Percentiles rank a stretch among this genome's conserved stretches.
phyloP scores from a whole-genome alignment of 306 rosid species.

The Hippophae rhamnoides region DNA sequence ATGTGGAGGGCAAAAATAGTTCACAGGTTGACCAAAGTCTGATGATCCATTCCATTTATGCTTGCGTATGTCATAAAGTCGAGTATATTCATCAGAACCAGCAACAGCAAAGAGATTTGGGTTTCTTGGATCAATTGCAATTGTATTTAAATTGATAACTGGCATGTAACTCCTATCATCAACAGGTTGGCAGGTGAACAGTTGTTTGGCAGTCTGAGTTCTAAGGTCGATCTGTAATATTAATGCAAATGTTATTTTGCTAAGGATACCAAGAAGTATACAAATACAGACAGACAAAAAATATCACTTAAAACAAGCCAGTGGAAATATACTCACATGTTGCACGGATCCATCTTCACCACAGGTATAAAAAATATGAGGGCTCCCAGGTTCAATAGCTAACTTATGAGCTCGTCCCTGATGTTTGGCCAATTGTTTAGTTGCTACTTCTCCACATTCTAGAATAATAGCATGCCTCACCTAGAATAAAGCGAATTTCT shows the following conservation, averaged over 20 bases:
- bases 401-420: conserved; percentile 80
- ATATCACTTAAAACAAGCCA: conserved; percentile 12
- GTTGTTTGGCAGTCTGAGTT: conserved; percentile 50
- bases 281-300: background rate
- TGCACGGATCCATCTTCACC: conserved; percentile 97
- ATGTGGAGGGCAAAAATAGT: conserved; percentile 70
- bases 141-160: conserved; percentile 59
- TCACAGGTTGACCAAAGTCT: conserved; percentile 51
- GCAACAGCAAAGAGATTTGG: conserved; percentile 84
- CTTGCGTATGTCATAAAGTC: conserved; percentile 81
- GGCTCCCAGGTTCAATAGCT: conserved; percentile 96
- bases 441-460: conserved; percentile 47
- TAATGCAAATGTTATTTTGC: conserved; percentile 22
- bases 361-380: conserved; percentile 76
- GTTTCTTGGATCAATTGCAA: conserved; percentile 90
- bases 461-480: conserved; percentile 70
- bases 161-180: conserved; percentile 35
- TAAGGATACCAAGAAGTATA: background rate
- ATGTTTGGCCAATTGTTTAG: conserved; percentile 49
- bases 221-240: conserved; percentile 83
- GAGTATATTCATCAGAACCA: conserved; percentile 73
- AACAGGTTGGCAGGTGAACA: conserved; percentile 63
- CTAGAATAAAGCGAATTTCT: conserved; percentile 30
- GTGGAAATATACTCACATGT: conserved; percentile 51
- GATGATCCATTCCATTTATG: conserved; percentile 67